These are phyloP conservation scores for Pythium aquatile DNA, from an alignment of 352 stramenopile genomes.

Conservation along the genomic window DNA sequence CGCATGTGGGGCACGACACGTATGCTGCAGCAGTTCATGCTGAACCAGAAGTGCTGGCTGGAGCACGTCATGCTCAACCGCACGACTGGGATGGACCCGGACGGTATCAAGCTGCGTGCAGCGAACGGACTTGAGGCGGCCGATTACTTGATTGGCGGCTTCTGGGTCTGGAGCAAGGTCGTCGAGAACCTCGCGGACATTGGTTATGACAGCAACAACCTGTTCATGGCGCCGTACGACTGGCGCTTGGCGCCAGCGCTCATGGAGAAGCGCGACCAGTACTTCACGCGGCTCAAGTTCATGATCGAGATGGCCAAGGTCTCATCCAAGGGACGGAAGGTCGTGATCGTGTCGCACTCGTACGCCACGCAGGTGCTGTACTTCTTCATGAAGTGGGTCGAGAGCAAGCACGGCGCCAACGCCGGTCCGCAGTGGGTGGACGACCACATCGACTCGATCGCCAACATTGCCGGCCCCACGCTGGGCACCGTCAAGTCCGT, in stretches of 20 bases:
- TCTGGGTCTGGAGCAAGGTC: slow-evolving; percentile 94
- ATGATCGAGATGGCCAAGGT: slow-evolving; percentile 89
- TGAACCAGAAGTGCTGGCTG: slow-evolving; percentile 91
- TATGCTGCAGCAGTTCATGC: slow-evolving; percentile 89
- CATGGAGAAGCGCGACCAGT: slow-evolving; percentile 77
- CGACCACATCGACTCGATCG: slow-evolving; percentile 87
- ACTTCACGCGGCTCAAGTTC: slow-evolving; percentile 93
- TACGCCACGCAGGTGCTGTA: slow-evolving; percentile 92
- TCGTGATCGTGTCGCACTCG: slow-evolving; percentile 91
- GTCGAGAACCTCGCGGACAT: slow-evolving; percentile 90
- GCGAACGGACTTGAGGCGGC: slow-evolving; percentile 90
- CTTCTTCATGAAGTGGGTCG: slow-evolving; percentile 96
- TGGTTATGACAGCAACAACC: slow-evolving; percentile 90
- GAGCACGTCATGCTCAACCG: slow-evolving; percentile 92
- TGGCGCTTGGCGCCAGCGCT: slow-evolving; percentile 76
- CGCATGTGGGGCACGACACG: slow-evolving; percentile 90
- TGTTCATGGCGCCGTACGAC: slow-evolving; percentile 89
- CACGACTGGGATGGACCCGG: slow-evolving; percentile 86
- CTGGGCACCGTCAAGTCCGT: slow-evolving; percentile 92
- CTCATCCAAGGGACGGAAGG: slow-evolving; percentile 73
- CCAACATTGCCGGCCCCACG: slow-evolving; percentile 94
- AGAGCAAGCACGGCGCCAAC: slow-evolving; percentile 77
- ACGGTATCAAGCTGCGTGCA: slow-evolving; percentile 70
- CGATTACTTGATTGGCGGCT: slow-evolving; percentile 93
- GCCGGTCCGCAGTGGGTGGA: slow-evolving; percentile 92